Evolutionary conservation across 768 basidiomycete species (phyloP), one percentile per base, ranked within the genome.

Genomic region (Lactarius sanguifluus): DNA sequence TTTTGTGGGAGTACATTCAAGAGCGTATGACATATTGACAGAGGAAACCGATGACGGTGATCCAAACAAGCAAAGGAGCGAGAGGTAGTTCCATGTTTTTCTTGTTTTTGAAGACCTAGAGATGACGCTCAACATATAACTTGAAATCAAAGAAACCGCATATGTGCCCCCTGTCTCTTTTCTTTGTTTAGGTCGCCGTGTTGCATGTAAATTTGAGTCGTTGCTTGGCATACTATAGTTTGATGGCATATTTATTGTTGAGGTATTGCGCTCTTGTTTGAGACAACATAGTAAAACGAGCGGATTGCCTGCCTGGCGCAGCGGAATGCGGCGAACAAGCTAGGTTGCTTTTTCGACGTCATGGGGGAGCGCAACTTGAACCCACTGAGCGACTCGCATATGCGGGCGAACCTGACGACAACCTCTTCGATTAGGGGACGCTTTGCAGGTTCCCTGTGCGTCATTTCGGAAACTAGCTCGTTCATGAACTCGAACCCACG

Each of bases 381-480:
- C 23, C 65, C 40, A 47, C 71, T 72, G 41, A 79, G 60, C 1
- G 69, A 69, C 20, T 67, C 55, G 23, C 71, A 58, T 25, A 78
- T 75, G 7, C 59, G 59, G 9, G 75, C 71, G 57, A 80, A 79
- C 6, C 72, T 73, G 16, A 66, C 45, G n/a, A 79, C 73, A 4
- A 78, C 78, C 58, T 79, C 73, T 23, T 75, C 72, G 69, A 80
- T 79, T 1, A 72, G 75, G 1, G 79, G 80, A 18, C 80, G 76
- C 55, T 74, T 74, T 6, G 65, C 54, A 0, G 79, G 77, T 54
- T 79, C 74, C 0, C 69, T 62, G 64, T 78, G 74, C 0, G 75
- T 72, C 80, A 81, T 81, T 23, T 79, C 77, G 0, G 59, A 55
- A 47, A 72, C 67, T 18, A 73, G 45, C 38, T 23, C 54, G 7